phyloP scores from a whole-genome alignment of 2,329 filamentous ascomycete genomes.

The Apiospora malaysiana region DNA sequence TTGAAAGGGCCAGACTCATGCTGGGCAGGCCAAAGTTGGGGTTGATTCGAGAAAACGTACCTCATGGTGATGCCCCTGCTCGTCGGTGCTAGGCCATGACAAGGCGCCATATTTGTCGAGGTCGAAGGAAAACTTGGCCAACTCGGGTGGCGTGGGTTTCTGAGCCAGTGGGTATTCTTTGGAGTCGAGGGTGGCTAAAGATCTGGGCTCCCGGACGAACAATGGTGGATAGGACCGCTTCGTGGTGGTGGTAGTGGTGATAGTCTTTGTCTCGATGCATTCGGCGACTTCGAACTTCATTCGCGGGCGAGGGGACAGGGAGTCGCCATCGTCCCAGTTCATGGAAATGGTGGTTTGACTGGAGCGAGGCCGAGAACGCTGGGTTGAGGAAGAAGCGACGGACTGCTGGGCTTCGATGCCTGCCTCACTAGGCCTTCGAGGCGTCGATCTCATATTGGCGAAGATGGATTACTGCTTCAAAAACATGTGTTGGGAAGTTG shows the following conservation, averaged over 20 bases:
- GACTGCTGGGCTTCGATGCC: slow-evolving; percentile 3
- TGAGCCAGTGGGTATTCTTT: slow-evolving; percentile 90
- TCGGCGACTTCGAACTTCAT: slow-evolving; percentile 66
- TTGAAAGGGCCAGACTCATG: slow-evolving; percentile 3
- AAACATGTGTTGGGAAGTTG: slow-evolving; percentile 19
- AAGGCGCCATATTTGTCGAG: slow-evolving; percentile 64
- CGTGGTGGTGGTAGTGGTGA: slow-evolving; percentile 92
- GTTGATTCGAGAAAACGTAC: slow-evolving; percentile 29
- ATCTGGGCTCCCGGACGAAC: slow-evolving; percentile 74
- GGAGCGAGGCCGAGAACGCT: slow-evolving; percentile 42
- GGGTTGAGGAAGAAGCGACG: slow-evolving; percentile 28
- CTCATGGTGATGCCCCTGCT: slow-evolving; percentile 28
- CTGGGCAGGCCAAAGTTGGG: not conserved
- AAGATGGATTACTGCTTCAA: slow-evolving; percentile 7
- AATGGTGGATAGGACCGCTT: slow-evolving; percentile 86
- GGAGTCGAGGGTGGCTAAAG: slow-evolving; percentile 75
- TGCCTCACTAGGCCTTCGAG: slow-evolving; percentile 12
- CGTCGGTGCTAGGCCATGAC: slow-evolving; percentile 37
- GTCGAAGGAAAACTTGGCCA: slow-evolving; percentile 79
- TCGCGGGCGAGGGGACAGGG: slow-evolving; percentile 45
- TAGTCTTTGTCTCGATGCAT: slow-evolving; percentile 71
- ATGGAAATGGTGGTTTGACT: slow-evolving; percentile 52
- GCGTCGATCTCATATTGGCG: slow-evolving; percentile 17
- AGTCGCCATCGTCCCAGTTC: slow-evolving; percentile 51
- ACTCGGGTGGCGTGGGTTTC: slow-evolving; percentile 78